Evolutionary conservation across 2,329 filamentous ascomycete species (phyloP).

Genomic region (Nannizziopsis arthrosporioides): DNA sequence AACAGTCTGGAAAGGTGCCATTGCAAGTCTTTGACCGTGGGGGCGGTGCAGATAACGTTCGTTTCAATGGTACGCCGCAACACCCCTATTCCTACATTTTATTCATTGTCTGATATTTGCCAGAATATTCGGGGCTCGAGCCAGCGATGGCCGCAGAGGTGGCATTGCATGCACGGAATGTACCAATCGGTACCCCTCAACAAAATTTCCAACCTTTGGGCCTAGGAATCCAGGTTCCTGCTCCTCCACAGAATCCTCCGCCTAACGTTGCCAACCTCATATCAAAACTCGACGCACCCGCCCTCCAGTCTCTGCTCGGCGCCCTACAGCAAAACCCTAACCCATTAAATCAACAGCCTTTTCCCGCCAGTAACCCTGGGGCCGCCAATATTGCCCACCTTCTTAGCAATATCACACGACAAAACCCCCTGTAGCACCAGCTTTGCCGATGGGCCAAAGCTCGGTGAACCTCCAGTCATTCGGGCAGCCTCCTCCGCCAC

Average conservation of each 20-base stretch:
- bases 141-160: constrained; percentile 69
- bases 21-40: constrained; percentile 78
- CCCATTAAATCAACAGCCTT: constrained; percentile 24
- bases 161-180: constrained; percentile 48
- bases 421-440: constrained; percentile 9
- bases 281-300: constrained; percentile 54
- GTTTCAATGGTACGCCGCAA: constrained; percentile 53
- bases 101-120: constrained; percentile 15
- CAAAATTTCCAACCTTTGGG: constrained; percentile 24
- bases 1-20: constrained; percentile 61
- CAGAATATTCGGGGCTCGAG: constrained; percentile 73
- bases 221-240: constrained; percentile 12
- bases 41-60: constrained; percentile 59
- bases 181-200: constrained; percentile 26
- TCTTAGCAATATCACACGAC: constrained; percentile 11
- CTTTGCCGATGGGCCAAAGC: neutral
- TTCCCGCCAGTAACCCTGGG: constrained; percentile 2
- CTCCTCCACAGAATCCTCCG: constrained; percentile 23
- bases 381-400: constrained; percentile 21
- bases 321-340: constrained; percentile 42
- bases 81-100: constrained; percentile 2
- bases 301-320: constrained; percentile 58
- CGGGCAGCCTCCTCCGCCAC: constrained; percentile 17
- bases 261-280: constrained; percentile 54
- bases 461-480: neutral